phyloP scores from a whole-genome alignment of 108 stramenopile genomes.

The Cylindrotheca fusiformis region DNA sequence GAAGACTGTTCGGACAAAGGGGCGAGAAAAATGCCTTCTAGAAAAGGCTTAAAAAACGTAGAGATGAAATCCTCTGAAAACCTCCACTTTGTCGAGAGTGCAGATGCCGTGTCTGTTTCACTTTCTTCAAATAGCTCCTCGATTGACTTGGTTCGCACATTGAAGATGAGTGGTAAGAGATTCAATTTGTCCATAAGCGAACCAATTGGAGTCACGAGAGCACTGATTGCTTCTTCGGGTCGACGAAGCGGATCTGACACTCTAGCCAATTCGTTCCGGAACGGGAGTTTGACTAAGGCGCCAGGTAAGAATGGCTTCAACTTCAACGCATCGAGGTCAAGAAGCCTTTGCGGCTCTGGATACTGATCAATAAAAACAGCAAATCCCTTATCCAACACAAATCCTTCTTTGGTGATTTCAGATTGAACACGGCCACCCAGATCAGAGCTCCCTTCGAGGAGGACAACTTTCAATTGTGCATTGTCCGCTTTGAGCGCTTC shows the following conservation, averaged over 20 bases:
- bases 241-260: constrained; percentile 82
- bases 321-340: constrained; percentile 65
- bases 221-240: constrained; percentile 41
- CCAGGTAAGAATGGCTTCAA: constrained; percentile 70
- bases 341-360: constrained; percentile 53
- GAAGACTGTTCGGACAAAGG: constrained; percentile 70
- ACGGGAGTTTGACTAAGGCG: constrained; percentile 62
- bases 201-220: constrained; percentile 70
- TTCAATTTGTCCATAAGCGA: constrained; percentile 59
- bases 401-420: constrained; percentile 68
- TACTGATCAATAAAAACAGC: constrained; percentile 89
- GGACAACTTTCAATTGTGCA: constrained; percentile 25
- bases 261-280: constrained; percentile 30
- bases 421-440: constrained; percentile 80
- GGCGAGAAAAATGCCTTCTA: constrained; percentile 83
- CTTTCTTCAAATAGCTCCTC: constrained; percentile 70
- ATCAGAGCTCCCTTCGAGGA: constrained; percentile 56
- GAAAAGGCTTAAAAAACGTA: constrained; percentile 77
- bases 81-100: constrained; percentile 57
- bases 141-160: constrained; percentile 49
- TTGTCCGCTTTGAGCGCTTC: constrained; percentile 9
- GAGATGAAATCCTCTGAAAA: constrained; percentile 72
- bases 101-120: constrained; percentile 65
- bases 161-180: constrained; percentile 56
- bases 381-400: constrained; percentile 78